Evolutionary conservation across 495 filamentous ascomycete genomes (phyloP), one percentile per base, ranked within the genome.

Genomic region (Hapsidospora chrysogenum): DNA sequence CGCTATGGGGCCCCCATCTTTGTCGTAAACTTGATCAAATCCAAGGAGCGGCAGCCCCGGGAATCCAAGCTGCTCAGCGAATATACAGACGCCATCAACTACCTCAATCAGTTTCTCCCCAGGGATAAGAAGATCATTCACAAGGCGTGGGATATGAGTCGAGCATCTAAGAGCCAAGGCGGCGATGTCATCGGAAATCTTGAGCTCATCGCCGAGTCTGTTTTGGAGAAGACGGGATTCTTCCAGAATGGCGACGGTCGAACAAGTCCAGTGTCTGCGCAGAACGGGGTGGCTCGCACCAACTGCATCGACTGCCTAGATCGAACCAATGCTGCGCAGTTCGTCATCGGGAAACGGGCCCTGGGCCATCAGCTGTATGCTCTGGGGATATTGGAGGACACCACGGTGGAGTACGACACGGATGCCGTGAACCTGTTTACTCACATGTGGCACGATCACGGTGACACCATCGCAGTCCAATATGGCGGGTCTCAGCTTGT

Each of bases 271-370:
- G 57, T 82, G 7, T 67, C 57, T n/a, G 64, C 86, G 18, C 89
- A 97, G 49, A 92, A 94, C 42, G 89, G 89, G 4, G 74, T 97
- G 28, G 85, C 80, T 10, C 74, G 89, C 41, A 96, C 92, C 1
- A 97, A 97, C 47, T 97, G 89, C 50, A 96, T 96, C 41, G 89
- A 97, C 48, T 97, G 89, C 43, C 64, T 97, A 10, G 89, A 97
- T 51, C 72, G 89, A 28, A 97, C 89, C 3, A 97, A 97, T 53
- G 89, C 89, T 13, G 85, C 85, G 1, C 89, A 97, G 48, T 97
- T 96, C 48, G 89, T 97, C 17, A 85, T 97, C 43, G 89, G 85
- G n/a, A 97, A 97, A 57, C 61, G 83, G 29, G 92, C 89, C 0
- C 68, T 97, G 3, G 87, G 85, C 3, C 69, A 92, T 48, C 89